phyloP scores from a whole-genome alignment of 306 rosid species.

The Lablab purpureus region DNA sequence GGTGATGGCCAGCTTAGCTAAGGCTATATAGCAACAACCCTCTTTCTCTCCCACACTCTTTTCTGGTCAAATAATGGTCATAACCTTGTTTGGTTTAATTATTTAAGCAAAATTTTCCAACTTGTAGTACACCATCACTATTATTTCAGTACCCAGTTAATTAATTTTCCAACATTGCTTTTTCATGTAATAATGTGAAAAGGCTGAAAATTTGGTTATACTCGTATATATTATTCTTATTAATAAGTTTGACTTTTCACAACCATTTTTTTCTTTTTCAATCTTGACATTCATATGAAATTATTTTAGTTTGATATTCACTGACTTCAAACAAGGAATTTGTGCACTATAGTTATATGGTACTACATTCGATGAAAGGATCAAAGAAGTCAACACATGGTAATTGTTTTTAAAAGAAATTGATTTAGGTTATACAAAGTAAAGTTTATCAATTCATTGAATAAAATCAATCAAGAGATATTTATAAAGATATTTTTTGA shows the following conservation, averaged over 20 bases:
- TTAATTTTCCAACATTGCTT: not conserved
- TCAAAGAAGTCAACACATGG: too few relatives aligned
- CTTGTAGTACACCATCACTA: not conserved
- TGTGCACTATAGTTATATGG: not conserved
- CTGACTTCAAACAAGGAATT: not conserved
- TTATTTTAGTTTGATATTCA: not conserved
- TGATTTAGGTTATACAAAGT: too few relatives aligned
- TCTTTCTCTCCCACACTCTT: not conserved
- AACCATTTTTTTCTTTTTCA: not conserved
- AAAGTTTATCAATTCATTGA: too few relatives aligned
- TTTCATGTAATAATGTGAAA: not conserved
- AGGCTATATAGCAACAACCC: not conserved
- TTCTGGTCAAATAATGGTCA: not conserved
- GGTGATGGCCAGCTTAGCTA: slow-evolving; percentile 33
- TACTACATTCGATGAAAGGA: not conserved
- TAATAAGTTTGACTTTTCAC: not conserved
- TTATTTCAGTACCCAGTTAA: not conserved
- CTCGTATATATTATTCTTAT: not conserved
- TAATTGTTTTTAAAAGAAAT: too few relatives aligned
- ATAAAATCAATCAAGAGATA: too few relatives aligned
- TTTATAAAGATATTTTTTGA: too few relatives aligned
- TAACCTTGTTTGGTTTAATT: not conserved
- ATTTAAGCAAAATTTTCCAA: not conserved
- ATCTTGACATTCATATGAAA: not conserved
- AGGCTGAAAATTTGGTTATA: not conserved